Evolutionary conservation across 345 rosid species (phyloP), one percentile per base, ranked within the genome.

Genomic region (Conringia planisiliqua): DNA sequence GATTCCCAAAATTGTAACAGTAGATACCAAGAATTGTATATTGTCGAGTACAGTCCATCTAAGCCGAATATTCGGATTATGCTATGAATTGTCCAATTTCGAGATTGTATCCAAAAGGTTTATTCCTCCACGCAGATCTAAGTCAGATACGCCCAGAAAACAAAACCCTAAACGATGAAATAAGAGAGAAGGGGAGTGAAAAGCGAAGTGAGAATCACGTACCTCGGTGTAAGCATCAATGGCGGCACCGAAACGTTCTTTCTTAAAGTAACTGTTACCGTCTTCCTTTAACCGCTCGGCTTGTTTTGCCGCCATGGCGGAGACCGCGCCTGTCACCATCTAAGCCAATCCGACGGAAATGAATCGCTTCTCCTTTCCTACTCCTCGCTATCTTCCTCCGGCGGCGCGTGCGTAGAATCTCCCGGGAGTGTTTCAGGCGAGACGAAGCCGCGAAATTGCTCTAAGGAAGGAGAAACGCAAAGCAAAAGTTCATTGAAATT

Each of bases 191-290:
- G 4, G 18, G 6, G 17, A 47, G 50, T 17, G 35, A 46, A 39
- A 18, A 27, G 8, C 0, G 1, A 35, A 14, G 52, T 8, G 71
- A 22, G 24, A 24, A 12, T 3, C 22, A 30, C 17, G 38, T 29
- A 92, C 98, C 93, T 85, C 95, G 2, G 96, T 93, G 22, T 90
- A 93, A 17, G 98, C 98, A 59, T 94, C 98, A 26, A 94, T 88
- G 48, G 98, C 98, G 4, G 97, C 98, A 14, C 89, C 95, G 36
- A 85, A 88, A 17, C 96, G 94, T 27, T 73, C 79, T 64, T 83
- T 88, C 50, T 61, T 76, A 70, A 82, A 94, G 80, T 75, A 91
- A 40, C 17, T 46, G 65, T 94, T 94, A 17, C 95, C 97, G 61
- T 90, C 81, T 60, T 64, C 82, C 74, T 73, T 87, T 62, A 91